A percentile compares a stretch with the other conserved stretches of the same genome.
These are phyloP conservation scores for Ilyonectria destructans DNA, from an alignment of 2,329 filamentous ascomycete species.

Conservation along the genomic window DNA sequence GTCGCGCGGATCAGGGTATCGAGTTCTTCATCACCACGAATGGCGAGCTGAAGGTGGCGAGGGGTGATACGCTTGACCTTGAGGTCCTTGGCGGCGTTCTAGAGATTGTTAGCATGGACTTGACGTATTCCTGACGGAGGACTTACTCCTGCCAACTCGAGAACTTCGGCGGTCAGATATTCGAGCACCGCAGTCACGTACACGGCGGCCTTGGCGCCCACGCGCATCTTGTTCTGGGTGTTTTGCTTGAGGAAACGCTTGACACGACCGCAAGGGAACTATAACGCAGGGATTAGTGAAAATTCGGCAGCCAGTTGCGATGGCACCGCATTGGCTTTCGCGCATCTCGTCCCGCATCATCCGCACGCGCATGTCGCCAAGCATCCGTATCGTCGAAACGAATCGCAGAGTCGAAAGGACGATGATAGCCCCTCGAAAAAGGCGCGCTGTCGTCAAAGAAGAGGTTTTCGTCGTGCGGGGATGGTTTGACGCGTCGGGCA, in stretches of 20 bases:
- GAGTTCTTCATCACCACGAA: conserved; percentile 97
- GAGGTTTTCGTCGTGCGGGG: conserved; percentile 44
- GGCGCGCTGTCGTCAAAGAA: conserved; percentile 33
- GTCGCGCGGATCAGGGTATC: conserved; percentile 98
- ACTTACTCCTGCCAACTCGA: conserved; percentile 93
- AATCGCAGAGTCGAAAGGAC: conserved; percentile 34
- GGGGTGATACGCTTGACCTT: conserved; percentile 99
- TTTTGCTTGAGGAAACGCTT: conserved; percentile 99
- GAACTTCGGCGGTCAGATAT: conserved; percentile 97
- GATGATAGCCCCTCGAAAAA: conserved; percentile 3
- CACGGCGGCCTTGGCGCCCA: conserved; percentile 97
- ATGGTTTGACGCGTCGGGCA: conserved; percentile 45
- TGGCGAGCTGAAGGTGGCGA: conserved; percentile 96
- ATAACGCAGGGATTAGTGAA: conserved; percentile 49
- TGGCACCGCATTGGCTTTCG: conserved; percentile 18
- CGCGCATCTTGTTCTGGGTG: conserved; percentile 99
- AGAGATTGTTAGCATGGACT: conserved; percentile 42
- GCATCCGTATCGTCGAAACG: conserved; percentile 25
- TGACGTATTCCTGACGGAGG: conserved; percentile 26
- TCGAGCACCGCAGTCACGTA: conserved; percentile 99
- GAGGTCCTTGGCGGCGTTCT: conserved; percentile 98
- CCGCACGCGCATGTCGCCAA: conserved; percentile 21
- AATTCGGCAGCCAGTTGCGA: neutral
- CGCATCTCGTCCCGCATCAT: conserved; percentile 40
- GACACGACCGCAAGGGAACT: conserved; percentile 99